Percentiles rank a stretch among this genome's conserved stretches.
These are phyloP conservation scores for Pestalotiopsis sp. DNA, from an alignment of 2,329 filamentous ascomycete genomes.

Conservation along the genomic window DNA sequence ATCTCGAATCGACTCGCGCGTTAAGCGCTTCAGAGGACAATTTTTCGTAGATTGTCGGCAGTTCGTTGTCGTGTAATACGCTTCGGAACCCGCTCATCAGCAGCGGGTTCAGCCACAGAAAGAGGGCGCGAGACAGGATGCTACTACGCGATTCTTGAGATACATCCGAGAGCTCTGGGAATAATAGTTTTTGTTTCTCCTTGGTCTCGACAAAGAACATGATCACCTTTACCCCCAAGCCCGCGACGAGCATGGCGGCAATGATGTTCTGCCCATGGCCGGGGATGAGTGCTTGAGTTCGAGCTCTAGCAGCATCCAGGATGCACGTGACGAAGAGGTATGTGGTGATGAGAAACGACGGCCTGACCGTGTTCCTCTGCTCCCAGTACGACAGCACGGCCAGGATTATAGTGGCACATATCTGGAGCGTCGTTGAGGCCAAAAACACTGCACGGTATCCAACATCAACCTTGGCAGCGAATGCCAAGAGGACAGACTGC, in stretches of 20 bases:
- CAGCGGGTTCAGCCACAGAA: constrained; percentile 5
- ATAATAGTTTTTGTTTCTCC: neutral
- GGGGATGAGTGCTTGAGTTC: constrained; percentile 9
- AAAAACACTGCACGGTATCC: neutral
- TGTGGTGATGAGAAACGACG: constrained; percentile 1
- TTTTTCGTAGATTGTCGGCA: constrained; percentile 4
- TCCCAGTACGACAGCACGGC: constrained; percentile 7
- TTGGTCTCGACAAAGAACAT: constrained; percentile 2
- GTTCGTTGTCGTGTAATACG: neutral
- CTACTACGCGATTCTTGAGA: constrained; percentile 10
- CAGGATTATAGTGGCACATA: neutral
- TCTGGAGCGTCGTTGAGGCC: neutral
- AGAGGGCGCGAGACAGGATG: constrained; percentile 2
- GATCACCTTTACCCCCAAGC: constrained; percentile 1
- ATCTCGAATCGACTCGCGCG: constrained; percentile 1
- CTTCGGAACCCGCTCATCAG: neutral
- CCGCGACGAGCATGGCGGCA: neutral
- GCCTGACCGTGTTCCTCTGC: constrained; percentile 4
- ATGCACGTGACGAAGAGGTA: constrained; percentile 7
- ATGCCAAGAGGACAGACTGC: constrained; percentile 4
- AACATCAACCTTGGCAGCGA: neutral
- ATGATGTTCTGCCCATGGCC: constrained; percentile 2
- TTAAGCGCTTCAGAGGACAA: constrained; percentile 3
- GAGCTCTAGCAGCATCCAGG: constrained; percentile 13
- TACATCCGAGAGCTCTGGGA: neutral